Conservation (phyloP, 2,329 filamentous ascomycete species). For the Alternaria incomplexa region DNA sequence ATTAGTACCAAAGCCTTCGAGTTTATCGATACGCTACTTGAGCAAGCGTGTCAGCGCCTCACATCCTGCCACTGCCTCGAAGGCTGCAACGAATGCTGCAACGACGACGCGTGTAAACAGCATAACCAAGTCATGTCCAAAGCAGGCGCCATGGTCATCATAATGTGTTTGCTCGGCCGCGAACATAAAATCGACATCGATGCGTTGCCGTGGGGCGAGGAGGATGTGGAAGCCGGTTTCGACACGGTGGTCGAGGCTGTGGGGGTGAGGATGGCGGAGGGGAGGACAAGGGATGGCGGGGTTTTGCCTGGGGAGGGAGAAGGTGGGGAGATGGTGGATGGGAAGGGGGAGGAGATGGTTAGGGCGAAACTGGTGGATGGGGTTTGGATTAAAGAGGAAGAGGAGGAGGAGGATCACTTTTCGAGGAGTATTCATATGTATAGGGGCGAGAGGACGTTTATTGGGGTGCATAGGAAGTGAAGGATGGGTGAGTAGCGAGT, state of each 20-base stretch:
- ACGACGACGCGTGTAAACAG: constrained; percentile 82
- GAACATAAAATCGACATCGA: constrained; percentile 82
- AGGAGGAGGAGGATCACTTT: constrained; percentile 44
- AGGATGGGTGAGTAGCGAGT: no score
- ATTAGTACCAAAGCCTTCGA: constrained; percentile 95
- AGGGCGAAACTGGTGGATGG: constrained; percentile 48
- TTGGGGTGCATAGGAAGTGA: constrained; percentile 34
- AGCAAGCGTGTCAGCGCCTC: constrained; percentile 77
- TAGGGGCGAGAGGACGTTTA: constrained; percentile 42
- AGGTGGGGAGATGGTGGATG: constrained; percentile 46
- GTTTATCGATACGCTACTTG: constrained; percentile 79
- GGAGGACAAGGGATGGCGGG: constrained; percentile 32
- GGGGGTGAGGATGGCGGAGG: constrained; percentile 62
- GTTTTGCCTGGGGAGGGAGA: constrained; percentile 58
- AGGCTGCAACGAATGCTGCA: constrained; percentile 91
- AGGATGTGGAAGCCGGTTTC: constrained; percentile 71
- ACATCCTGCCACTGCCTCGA: constrained; percentile 76
- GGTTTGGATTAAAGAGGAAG: constrained; percentile 48
- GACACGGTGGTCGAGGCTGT: constrained; percentile 82
- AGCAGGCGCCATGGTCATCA: constrained; percentile 79
- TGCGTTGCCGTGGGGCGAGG: constrained; percentile 78
- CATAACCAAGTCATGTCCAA: constrained; percentile 94
- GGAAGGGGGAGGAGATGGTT: constrained; percentile 48
- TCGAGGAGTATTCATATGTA: constrained; percentile 41
- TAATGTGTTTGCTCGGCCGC: constrained; percentile 75